Conservation (phyloP, 1,284 basidiomycete genomes). For the Flammula alnicola region DNA sequence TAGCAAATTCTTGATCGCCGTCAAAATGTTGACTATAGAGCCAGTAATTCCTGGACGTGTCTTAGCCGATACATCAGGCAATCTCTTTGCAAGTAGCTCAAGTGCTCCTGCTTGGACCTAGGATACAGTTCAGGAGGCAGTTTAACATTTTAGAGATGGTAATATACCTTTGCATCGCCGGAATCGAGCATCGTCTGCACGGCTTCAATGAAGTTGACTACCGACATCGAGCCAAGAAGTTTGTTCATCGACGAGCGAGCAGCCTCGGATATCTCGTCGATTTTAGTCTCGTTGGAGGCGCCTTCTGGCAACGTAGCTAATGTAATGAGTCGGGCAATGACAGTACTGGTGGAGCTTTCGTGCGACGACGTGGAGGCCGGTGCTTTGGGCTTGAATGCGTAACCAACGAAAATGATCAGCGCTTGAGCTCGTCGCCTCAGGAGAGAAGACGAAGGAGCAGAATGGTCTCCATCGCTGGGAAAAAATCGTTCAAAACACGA, state of each 20-base stretch:
- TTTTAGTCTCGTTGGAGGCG: constrained; percentile 36
- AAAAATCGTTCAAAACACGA: not conserved
- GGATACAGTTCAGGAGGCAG: constrained; percentile 12
- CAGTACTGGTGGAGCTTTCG: constrained; percentile 34
- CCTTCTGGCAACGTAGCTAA: constrained; percentile 41
- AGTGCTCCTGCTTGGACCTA: constrained; percentile 71
- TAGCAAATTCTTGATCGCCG: constrained; percentile 53
- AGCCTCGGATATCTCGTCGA: constrained; percentile 49
- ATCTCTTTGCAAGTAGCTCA: constrained; percentile 65
- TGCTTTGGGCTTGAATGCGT: constrained; percentile 43
- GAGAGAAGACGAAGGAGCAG: constrained; percentile 44
- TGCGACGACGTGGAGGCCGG: constrained; percentile 15
- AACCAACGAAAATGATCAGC: constrained; percentile 63
- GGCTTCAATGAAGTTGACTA: constrained; percentile 63
- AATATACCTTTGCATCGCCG: constrained; percentile 48
- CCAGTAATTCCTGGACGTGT: constrained; percentile 57
- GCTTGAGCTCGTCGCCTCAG: constrained; percentile 67
- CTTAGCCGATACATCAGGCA: constrained; percentile 64
- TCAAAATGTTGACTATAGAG: constrained; percentile 56
- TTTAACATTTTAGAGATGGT: constrained; percentile 1
- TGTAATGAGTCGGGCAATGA: constrained; percentile 51
- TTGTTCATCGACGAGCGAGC: constrained; percentile 54
- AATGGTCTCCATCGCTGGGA: constrained; percentile 58
- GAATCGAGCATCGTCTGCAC: constrained; percentile 57
- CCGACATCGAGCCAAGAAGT: constrained; percentile 66